Evolutionary conservation across 73 alveolate genomes (phyloP), one percentile per base, ranked within the genome.

Genomic region (Tetrahymena borealis): DNA sequence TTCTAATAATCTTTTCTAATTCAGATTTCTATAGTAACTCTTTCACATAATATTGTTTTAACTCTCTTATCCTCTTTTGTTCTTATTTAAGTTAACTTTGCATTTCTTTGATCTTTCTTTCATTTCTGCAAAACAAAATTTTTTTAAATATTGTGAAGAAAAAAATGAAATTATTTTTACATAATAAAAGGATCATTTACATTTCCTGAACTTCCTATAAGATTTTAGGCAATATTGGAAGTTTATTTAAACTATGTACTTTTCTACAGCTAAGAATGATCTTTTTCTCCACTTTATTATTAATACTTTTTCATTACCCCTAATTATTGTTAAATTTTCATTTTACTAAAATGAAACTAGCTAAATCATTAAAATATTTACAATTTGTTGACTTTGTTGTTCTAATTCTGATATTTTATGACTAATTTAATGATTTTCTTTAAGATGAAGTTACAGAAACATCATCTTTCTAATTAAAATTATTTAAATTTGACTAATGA

Each of bases 21-120:
- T 91, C 91, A 20, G 96, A 94, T 90, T 97, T 97, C 38, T 91
- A 40, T 90, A 96, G 94, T 42, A 97, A 94, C 78, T 96, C 99
- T 85, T 95, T 97, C 3, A 97, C 92, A 79, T 94, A 96, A 16
- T 91, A 39, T 85, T 93, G 78, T 41, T 93, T 93, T 39, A 93
- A 90, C 94, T 97, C 95, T 94, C 92, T 77, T 39, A 96, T 95
- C 90, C 94, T 92, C 97, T 96, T 93, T 94, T 91, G 32, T 94
- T 96, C 96, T 78, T 96, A 79, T 92, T 42, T 39, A 10, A 93
- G 40, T 79, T 85, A 38, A 28, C 79, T 38, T 93, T 93, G 37
- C 7, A 93, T 40, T 8, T 79, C 41, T 92, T 92, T 93, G 11
- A 93, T 93, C 20, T 91, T 93, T 93, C 39, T 93, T 43, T 93